phyloP scores from a whole-genome alignment of 2,329 filamentous ascomycete species.

The Penicillium sp. region DNA sequence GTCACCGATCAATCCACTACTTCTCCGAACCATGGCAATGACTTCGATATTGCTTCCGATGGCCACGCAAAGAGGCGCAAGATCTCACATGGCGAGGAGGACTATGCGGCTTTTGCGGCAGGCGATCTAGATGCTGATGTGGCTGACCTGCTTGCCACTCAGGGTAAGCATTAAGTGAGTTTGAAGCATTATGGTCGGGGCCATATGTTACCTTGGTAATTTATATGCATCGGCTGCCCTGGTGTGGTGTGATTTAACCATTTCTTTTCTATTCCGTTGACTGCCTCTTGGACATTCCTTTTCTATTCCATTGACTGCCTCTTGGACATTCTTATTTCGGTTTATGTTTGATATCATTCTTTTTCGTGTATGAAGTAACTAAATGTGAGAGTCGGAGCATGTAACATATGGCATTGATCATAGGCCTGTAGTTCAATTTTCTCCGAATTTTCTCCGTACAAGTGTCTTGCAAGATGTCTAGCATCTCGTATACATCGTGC shows the following conservation, averaged over 20 bases:
- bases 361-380: neutral
- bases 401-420: neutral
- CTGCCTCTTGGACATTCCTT: neutral
- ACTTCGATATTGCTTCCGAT: conserved; percentile 28
- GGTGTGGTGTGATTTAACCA: neutral
- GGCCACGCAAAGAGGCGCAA: conserved; percentile 50
- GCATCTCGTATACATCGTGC: neutral
- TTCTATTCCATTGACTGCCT: neutral
- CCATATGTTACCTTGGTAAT: neutral
- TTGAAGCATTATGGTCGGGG: neutral
- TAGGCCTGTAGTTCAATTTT: neutral
- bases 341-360: neutral
- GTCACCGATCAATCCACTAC: conserved; percentile 1
- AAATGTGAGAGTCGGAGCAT: neutral
- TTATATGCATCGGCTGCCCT: neutral
- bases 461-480: neutral
- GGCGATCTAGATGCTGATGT: conserved; percentile 62
- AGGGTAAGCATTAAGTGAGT: conserved; percentile 30
- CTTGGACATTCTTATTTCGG: neutral
- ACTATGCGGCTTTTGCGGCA: conserved; percentile 47
- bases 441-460: neutral
- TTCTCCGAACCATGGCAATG: conserved; percentile 20
- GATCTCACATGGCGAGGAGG: conserved; percentile 44
- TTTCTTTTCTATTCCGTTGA: neutral
- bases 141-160: conserved; percentile 55